Conservation (phyloP, 225 moss, liverwort and hornwort species). For the Bryoerythrophyllum caledonicum region DNA sequence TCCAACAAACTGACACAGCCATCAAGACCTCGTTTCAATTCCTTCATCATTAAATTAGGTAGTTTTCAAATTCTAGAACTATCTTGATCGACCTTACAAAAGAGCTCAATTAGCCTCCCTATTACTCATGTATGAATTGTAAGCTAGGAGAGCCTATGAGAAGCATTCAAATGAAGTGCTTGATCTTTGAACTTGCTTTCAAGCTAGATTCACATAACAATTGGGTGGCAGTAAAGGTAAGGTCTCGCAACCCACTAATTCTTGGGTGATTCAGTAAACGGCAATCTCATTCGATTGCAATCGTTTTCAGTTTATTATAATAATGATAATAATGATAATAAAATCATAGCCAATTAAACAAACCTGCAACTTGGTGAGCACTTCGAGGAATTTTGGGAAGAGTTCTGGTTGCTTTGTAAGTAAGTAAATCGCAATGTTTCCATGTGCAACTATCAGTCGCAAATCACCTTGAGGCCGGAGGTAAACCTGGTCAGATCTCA, state of each 20-base stretch:
- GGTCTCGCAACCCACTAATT: not conserved
- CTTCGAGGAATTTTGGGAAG: constrained; percentile 36
- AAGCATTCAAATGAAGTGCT: not conserved
- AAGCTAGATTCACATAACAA: not conserved
- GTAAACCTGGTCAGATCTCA: constrained; percentile 43
- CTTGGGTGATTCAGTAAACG: not conserved
- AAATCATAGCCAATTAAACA: not conserved
- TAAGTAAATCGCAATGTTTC: constrained; percentile 37
- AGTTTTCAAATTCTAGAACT: not conserved
- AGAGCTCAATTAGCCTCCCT: not conserved
- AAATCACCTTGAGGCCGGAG: constrained; percentile 69
- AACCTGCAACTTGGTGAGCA: constrained; percentile 47
- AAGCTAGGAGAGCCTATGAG: not conserved
- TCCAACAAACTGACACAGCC: not conserved
- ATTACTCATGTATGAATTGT: not conserved
- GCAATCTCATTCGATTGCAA: not conserved
- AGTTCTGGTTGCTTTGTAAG: constrained; percentile 26
- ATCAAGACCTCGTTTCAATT: not conserved
- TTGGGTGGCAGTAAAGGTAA: not conserved
- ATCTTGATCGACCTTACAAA: not conserved
- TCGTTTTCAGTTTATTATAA: not conserved
- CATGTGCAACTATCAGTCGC: constrained; percentile 57
- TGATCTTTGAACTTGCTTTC: not conserved
- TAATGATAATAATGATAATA: too few relatives aligned
- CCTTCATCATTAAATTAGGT: not conserved